These are phyloP conservation scores for Umbelopsis vinacea DNA, from an alignment of 192 early-diverging fungal species.

Conservation along the genomic window DNA sequence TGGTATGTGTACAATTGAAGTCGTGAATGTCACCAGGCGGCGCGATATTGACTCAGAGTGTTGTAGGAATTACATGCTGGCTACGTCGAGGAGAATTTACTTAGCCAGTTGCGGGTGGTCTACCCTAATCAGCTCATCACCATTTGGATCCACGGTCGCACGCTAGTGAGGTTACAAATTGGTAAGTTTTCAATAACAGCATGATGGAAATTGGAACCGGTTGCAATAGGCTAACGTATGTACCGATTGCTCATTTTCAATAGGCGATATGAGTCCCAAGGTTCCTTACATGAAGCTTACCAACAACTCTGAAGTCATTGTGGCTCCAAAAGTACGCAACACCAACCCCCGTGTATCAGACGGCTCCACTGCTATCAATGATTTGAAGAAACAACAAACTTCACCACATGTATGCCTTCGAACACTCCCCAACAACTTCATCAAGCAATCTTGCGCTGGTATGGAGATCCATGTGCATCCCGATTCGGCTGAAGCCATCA, in stretches of 20 bases:
- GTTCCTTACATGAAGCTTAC: constrained; percentile 56
- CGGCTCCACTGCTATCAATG: constrained; percentile 35
- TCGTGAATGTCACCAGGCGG: neutral
- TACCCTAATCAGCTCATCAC: constrained; percentile 68
- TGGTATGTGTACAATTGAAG: constrained; percentile 46
- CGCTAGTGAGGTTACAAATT: constrained; percentile 63
- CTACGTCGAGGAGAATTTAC: constrained; percentile 69
- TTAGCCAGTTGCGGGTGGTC: constrained; percentile 72
- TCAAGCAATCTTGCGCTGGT: constrained; percentile 16
- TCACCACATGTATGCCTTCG: constrained; percentile 38
- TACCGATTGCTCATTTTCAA: neutral
- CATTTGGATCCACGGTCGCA: constrained; percentile 75
- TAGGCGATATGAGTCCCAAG: constrained; percentile 59
- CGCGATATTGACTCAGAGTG: neutral
- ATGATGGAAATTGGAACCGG: neutral
- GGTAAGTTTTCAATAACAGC: constrained; percentile 45
- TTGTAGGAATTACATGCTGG: constrained; percentile 71
- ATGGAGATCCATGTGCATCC: constrained; percentile 49
- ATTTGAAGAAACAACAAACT: constrained; percentile 35
- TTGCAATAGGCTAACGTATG: neutral
- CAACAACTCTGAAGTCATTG: constrained; percentile 71
- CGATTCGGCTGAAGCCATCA: constrained; percentile 37
- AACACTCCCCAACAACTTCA: constrained; percentile 21
- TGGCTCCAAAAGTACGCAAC: constrained; percentile 71
- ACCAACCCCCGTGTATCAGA: constrained; percentile 28